These are phyloP conservation scores for Aciculoconidium aculeatum DNA, from an alignment of 805 yeast species.

Conservation along the genomic window DNA sequence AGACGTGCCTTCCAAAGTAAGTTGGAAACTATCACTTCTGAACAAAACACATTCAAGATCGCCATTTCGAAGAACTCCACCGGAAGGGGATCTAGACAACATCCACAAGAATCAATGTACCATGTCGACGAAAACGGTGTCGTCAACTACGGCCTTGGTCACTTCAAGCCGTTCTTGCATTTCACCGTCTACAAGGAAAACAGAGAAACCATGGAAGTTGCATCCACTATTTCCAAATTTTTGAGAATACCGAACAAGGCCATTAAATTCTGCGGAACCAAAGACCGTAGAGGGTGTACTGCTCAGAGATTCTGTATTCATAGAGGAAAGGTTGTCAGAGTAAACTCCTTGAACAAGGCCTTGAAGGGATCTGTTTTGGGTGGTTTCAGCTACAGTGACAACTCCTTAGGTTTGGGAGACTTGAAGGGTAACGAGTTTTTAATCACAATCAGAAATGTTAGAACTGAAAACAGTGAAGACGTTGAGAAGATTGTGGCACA, in stretches of 20 bases:
- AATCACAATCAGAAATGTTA: conserved; percentile 75
- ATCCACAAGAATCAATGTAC: conserved; percentile 31
- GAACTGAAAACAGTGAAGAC: conserved; percentile 25
- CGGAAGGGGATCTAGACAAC: conserved; percentile 25
- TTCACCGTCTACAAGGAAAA: conserved; percentile 87
- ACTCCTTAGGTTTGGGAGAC: conserved; percentile 70
- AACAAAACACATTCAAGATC: conserved; percentile 58
- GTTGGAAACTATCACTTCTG: conserved; percentile 75
- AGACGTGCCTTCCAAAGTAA: conserved; percentile 68
- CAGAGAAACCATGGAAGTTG: conserved; percentile 96
- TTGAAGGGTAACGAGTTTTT: conserved; percentile 83
- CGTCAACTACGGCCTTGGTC: conserved; percentile 70
- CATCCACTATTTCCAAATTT: conserved; percentile 63
- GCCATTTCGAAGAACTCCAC: conserved; percentile 43
- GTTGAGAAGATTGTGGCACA: conserved; percentile 43
- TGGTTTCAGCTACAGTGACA: conserved; percentile 62
- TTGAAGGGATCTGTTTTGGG: conserved; percentile 78
- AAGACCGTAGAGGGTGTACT: conserved; percentile 94
- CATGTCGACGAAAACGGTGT: conserved; percentile 45
- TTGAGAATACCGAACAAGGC: conserved; percentile 66
- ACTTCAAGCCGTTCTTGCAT: conserved; percentile 60
- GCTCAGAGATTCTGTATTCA: conserved; percentile 74
- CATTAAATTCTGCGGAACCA: conserved; percentile 88
- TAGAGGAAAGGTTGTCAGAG: conserved; percentile 65
- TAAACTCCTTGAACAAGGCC: conserved; percentile 69